Base-by-base conservation (phyloP, 306 rosid species). In the Sicyos edulis region DNA sequence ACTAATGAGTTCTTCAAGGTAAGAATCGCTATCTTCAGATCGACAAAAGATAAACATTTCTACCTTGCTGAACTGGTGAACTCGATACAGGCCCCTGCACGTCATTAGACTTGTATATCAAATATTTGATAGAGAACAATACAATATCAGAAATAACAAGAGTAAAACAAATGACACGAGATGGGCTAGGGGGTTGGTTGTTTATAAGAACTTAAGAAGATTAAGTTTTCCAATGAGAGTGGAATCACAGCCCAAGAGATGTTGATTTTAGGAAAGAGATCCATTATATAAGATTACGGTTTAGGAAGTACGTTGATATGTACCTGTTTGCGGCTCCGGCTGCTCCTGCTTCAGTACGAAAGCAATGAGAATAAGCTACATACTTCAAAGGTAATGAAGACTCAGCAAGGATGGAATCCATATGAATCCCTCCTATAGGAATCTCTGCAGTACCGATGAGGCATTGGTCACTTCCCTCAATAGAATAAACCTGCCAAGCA, bases 391-490 rank as follows among this genome's bases (percentile, higher is more conserved):
- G 99, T 49, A 93, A 76, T 51, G 77, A 78, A 2, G 99, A 86
- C 72, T 81, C 92, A 44, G 95, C 29, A 78, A 93, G 84, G 53
- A 93, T 88, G 63, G 99, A 93, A 79, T 93, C 95, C 99, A 93
- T 93, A 73, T 93, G 99, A 82, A 93, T 91, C 52, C 97, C 99
- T 34, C 96, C 97, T 19, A 91, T 96, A 22, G 97, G 97, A 83
- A 93, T 93, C 91, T 93, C 99, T 77, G 99, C 96, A 54, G 97
- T 93, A 76, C 99, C 99, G 2, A 93, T 91, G 78, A 93, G 99
- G 83, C 99, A 93, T 75, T 91, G 99, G 73, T 91, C 95, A 83
- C 91, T 86, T 58, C 86, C 91, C 76, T 82, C 87, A 17, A 93
- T 91, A 77, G 96, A 90, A 82, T 93, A 93, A 50, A 93, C 92